Conservation (phyloP, 176 grass and related monocot species). For the Otatea glauca region DNA sequence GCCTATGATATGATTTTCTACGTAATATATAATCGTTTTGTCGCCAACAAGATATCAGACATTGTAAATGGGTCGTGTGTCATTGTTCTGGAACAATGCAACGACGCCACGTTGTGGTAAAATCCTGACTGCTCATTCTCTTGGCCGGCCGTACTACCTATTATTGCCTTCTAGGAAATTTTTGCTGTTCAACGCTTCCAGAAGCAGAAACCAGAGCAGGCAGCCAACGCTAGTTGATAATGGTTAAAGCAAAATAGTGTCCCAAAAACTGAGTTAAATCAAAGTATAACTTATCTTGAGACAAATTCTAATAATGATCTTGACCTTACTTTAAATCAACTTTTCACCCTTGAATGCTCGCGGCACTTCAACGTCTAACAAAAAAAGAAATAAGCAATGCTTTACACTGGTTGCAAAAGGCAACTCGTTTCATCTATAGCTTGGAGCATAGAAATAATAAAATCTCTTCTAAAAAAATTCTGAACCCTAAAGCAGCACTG, state of each 20-base stretch:
- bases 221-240: background rate
- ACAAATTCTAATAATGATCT: too few species aligned
- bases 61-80: background rate
- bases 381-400: too few species aligned
- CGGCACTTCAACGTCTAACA: too few species aligned
- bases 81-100: background rate
- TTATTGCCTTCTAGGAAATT: background rate
- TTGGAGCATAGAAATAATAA: background rate
- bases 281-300: too few species aligned
- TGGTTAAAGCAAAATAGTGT: background rate
- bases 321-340: too few species aligned
- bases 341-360: too few species aligned
- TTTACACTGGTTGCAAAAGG: background rate
- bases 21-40: too few species aligned
- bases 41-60: background rate
- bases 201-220: background rate
- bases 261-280: too few species aligned
- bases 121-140: background rate
- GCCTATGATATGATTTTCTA: too few species aligned
- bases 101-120: background rate
- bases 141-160: background rate
- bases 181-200: background rate
- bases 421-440: background rate
- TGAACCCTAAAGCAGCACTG: background rate
- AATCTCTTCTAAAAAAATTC: background rate